These are phyloP conservation scores for Anethum foeniculum DNA, from an alignment of 140 eudicot species.

Conservation along the genomic window DNA sequence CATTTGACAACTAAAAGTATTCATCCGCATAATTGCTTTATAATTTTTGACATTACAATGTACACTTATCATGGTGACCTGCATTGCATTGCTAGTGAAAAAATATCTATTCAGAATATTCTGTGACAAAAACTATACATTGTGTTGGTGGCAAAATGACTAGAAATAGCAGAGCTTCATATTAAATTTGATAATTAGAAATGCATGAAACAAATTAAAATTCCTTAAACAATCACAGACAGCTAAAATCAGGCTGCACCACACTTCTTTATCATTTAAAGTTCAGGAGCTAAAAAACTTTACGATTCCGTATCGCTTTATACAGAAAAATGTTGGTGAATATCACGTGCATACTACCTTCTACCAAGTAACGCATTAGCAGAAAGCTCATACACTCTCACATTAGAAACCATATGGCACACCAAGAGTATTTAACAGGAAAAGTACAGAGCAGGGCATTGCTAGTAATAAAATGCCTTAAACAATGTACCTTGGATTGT, in stretches of 20 bases:
- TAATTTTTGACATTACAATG: not conserved
- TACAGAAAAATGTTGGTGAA: not conserved
- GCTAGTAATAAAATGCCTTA: not conserved
- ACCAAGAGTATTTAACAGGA: not conserved
- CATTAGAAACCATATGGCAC: not conserved
- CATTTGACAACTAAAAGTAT: not conserved
- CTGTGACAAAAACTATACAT: not conserved
- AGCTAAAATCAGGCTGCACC: not conserved
- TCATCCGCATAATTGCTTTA: not conserved
- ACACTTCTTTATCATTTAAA: not conserved
- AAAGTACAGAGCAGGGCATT: not conserved
- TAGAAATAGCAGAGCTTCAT: not conserved
- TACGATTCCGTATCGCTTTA: not conserved
- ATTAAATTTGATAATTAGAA: not conserved
- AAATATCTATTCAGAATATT: not conserved
- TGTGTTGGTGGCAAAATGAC: not conserved
- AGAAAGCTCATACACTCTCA: not conserved
- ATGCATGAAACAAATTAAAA: not conserved
- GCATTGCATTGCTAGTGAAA: not conserved
- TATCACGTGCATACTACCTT: not conserved
- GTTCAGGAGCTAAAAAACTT: not conserved
- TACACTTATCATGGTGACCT: not conserved
- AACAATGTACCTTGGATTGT: slow-evolving; percentile 68
- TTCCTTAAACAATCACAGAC: not conserved
- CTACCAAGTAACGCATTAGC: not conserved